Evolutionary conservation across 768 basidiomycete genomes (phyloP), one percentile per base, ranked within the genome.

Genomic region (Phlebiopsis gigantea): DNA sequence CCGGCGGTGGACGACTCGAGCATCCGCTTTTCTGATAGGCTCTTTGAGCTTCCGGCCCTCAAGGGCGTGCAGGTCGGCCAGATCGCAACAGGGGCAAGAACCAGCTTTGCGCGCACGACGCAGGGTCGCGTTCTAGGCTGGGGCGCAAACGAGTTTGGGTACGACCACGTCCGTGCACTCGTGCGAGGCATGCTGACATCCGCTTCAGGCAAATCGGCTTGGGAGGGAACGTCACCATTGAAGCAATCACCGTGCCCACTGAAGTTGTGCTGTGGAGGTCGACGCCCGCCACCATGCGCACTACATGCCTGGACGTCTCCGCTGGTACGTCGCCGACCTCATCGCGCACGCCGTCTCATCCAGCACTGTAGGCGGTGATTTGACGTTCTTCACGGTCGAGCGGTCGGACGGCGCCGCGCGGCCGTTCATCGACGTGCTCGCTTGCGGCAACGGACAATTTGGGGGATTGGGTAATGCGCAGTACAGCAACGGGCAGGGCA

Each of bases 61-160:
- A 75, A 71, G 47, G 87, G 80, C 1, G 69, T 93, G 5, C 68
- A 80, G 22, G 74, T 90, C 44, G 79, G 77, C 19, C 85, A 91
- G 69, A 75, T 93, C 44, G 84, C 84, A 26, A 81, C 92, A 24
- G 91, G 91, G 2, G 75, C 76, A 39, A 77, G 84, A 54, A 84
- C 80, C 46, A 93, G 88, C 63, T 92, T 90, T 65, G 85, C 78
- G 9, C 75, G 83, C 24, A 92, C 91, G 0, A 63, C 71, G 5
- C 70, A 75, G 2, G 94, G 93, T 1, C 76, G 83, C 53, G 88
- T 95, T 9, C 78, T 98, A 19, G 91, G 85, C 0, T 96, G 90
- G 83, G 94, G 94, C 45, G 90, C 90, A 1, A 96, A 97, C 67
- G 85, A 90, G 61, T 87, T 79, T 62, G 93, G 93, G 88, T 88